phyloP scores from a whole-genome alignment of 2,329 filamentous ascomycete genomes.

The Zalaria sp. region DNA sequence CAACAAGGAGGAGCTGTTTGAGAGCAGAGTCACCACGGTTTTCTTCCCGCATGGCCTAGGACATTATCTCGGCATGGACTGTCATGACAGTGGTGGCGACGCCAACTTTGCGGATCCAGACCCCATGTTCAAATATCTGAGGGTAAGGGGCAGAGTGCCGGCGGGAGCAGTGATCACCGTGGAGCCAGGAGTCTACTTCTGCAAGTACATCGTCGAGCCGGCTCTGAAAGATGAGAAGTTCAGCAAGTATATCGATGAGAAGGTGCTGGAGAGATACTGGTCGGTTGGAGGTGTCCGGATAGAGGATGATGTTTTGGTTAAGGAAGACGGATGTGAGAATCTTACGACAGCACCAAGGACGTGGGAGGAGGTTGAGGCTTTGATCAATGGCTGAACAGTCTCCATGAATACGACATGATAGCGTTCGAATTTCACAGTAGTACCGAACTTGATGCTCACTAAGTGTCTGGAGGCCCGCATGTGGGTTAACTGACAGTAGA shows the following conservation, averaged over 20 bases:
- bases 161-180: conserved; percentile 80
- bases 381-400: conserved; percentile 4
- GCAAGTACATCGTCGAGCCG: conserved; percentile 55
- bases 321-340: conserved; percentile 65
- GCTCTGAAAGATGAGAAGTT: conserved; percentile 50
- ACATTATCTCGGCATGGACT: conserved; percentile 39
- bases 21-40: conserved; percentile 29
- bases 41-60: conserved; percentile 39
- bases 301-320: conserved; percentile 77
- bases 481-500: no score
- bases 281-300: conserved; percentile 79
- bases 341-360: conserved; percentile 60
- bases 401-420: no score
- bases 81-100: conserved; percentile 35
- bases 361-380: conserved; percentile 24
- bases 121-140: conserved; percentile 72
- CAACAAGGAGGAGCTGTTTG: conserved; percentile 35
- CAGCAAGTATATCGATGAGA: conserved; percentile 49
- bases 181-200: conserved; percentile 81
- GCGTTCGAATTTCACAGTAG: no score
- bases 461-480: no score
- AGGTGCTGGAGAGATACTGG: conserved; percentile 55
- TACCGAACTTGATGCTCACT: no score
- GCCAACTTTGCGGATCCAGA: conserved; percentile 53
- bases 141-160: conserved; percentile 62